Percentiles rank a stretch among this genome's conserved stretches.
Conservation (phyloP, 2,329 filamentous ascomycete species). For the Beauveria rudraprayagi region DNA sequence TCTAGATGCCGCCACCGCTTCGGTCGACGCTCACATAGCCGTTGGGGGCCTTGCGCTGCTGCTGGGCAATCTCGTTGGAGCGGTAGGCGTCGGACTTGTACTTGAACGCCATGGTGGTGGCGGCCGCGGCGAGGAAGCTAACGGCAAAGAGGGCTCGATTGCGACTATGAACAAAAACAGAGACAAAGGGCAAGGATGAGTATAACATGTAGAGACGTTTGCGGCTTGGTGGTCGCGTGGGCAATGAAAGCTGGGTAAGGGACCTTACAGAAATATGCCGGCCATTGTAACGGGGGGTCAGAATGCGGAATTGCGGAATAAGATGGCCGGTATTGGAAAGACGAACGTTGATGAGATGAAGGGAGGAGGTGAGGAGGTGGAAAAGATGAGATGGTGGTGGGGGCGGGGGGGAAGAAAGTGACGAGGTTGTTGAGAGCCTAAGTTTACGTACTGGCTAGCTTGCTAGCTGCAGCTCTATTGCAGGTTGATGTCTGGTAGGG, state of each 20-base stretch:
- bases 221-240: background rate
- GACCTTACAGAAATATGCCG: background rate
- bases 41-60: slow-evolving; percentile 26
- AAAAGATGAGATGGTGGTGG: background rate
- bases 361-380: background rate
- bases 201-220: background rate
- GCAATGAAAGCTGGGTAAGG: background rate
- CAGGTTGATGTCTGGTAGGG: too few species aligned
- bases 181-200: background rate
- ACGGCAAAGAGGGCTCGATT: slow-evolving; percentile 30
- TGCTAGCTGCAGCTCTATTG: background rate
- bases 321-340: too few species aligned
- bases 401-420: background rate
- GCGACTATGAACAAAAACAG: slow-evolving; percentile 21
- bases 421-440: background rate
- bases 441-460: background rate
- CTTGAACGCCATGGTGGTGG: slow-evolving; percentile 21
- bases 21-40: slow-evolving; percentile 45
- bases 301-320: background rate
- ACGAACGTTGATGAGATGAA: background rate
- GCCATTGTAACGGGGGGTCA: background rate
- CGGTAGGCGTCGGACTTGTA: slow-evolving; percentile 29
- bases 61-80: slow-evolving; percentile 37
- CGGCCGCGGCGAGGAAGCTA: slow-evolving; percentile 22
- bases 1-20: slow-evolving; percentile 38